Evolutionary conservation across 2,329 filamentous ascomycete species (phyloP).

Genomic region (Ophiocordyceps sinensis): DNA sequence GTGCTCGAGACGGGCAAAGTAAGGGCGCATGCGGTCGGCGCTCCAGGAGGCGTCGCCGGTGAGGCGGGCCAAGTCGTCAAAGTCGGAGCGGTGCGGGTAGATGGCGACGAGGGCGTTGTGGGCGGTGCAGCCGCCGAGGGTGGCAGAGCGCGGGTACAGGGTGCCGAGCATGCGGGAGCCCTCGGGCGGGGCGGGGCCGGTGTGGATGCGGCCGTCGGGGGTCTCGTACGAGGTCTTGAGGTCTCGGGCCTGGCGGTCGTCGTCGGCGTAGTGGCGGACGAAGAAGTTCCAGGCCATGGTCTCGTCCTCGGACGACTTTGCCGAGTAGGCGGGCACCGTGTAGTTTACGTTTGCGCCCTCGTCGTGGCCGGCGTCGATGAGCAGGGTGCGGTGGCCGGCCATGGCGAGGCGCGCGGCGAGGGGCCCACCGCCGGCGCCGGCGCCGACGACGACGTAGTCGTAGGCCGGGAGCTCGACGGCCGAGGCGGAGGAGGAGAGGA

Average conservation of each 20-base stretch:
- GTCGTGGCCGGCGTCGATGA: slow-evolving; percentile 49
- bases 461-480: slow-evolving; percentile 7
- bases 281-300: slow-evolving; percentile 48
- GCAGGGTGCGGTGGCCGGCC: slow-evolving; percentile 42
- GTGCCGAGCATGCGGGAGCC: slow-evolving; percentile 27
- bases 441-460: slow-evolving; percentile 49
- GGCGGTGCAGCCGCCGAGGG: slow-evolving; percentile 35
- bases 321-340: slow-evolving; percentile 31
- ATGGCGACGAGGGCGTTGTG: slow-evolving; percentile 49
- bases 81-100: slow-evolving; percentile 45
- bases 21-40: slow-evolving; percentile 43
- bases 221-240: slow-evolving; percentile 44
- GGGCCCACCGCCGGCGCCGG: slow-evolving; percentile 45
- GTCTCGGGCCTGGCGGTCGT: slow-evolving; percentile 36
- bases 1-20: slow-evolving; percentile 41
- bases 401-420: slow-evolving; percentile 42
- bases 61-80: slow-evolving; percentile 37
- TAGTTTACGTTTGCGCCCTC: slow-evolving; percentile 32
- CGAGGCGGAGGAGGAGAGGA: slow-evolving; percentile 12
- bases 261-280: slow-evolving; percentile 44
- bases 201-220: slow-evolving; percentile 33
- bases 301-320: slow-evolving; percentile 34
- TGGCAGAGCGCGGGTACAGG: slow-evolving; percentile 30
- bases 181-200: slow-evolving; percentile 20
- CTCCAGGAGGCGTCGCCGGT: slow-evolving; percentile 48